Percentiles rank a stretch among this genome's conserved stretches.
phyloP scores from a whole-genome alignment of 2,329 filamentous ascomycete species.

The Sarocladiaceae sp. region DNA sequence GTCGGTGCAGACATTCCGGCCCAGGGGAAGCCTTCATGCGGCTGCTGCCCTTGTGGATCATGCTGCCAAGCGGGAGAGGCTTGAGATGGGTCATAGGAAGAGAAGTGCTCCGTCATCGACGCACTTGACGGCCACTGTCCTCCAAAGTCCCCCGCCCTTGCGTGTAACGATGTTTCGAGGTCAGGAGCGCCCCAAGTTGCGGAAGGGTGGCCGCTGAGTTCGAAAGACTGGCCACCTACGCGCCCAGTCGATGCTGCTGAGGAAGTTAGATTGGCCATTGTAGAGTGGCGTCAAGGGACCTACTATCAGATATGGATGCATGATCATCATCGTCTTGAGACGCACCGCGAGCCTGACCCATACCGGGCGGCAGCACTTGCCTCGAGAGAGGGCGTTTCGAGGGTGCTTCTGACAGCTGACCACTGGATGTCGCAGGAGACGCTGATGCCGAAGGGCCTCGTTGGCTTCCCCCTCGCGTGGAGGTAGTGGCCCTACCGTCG shows the following conservation, averaged over 20 bases:
- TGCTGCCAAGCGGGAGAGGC: constrained; percentile 23
- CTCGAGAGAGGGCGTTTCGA: constrained; percentile 35
- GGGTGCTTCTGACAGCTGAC: constrained; percentile 35
- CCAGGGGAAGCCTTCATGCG: constrained; percentile 28
- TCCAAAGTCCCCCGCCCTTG: not conserved
- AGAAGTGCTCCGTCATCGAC: constrained; percentile 42
- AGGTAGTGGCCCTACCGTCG: constrained; percentile 36
- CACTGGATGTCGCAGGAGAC: constrained; percentile 39
- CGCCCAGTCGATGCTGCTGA: constrained; percentile 1
- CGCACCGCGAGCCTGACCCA: not conserved
- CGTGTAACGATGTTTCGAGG: not conserved
- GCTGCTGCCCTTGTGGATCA: not conserved
- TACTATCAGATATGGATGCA: constrained; percentile 3
- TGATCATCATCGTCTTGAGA: constrained; percentile 3
- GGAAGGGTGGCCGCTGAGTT: constrained; percentile 2
- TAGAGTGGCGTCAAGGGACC: no score
- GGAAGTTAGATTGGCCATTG: no score
- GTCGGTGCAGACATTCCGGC: constrained; percentile 33
- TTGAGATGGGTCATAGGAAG: constrained; percentile 35
- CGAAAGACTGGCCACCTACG: not conserved
- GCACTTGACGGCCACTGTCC: constrained; percentile 15
- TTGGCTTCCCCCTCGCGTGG: constrained; percentile 28
- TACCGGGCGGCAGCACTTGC: constrained; percentile 27
- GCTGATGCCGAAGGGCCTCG: constrained; percentile 40
- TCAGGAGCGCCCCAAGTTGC: not conserved